Percentiles rank a stretch among this genome's conserved stretches.
Evolutionary conservation across 306 rosid genomes (phyloP).

Genomic region (Corylus americana): DNA sequence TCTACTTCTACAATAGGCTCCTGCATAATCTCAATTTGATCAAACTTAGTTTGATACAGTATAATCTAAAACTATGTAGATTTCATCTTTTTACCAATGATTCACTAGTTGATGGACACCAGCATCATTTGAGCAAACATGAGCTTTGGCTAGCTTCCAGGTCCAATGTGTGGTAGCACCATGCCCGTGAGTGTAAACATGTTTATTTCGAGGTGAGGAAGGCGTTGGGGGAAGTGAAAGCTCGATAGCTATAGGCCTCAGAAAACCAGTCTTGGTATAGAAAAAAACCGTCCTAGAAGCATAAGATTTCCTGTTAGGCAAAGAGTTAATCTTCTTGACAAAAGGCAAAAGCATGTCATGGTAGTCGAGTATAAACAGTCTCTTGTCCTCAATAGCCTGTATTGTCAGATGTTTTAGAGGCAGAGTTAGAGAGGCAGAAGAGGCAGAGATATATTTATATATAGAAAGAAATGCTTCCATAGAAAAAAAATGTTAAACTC

Average conservation of each 20-base stretch:
- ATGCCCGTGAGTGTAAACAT: constrained; percentile 75
- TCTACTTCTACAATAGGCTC: not conserved
- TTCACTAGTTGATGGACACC: constrained; percentile 94
- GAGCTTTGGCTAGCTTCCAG: constrained; percentile 98
- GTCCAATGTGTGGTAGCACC: constrained; percentile 84
- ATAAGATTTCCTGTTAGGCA: constrained; percentile 79
- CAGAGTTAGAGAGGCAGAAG: constrained; percentile 1
- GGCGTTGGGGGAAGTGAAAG: constrained; percentile 73
- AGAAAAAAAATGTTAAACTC: not conserved
- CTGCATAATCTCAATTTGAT: not conserved
- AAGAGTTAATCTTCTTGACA: constrained; percentile 71
- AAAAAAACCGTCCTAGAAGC: constrained; percentile 85
- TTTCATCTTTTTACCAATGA: constrained; percentile 65
- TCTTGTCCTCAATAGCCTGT: constrained; percentile 84
- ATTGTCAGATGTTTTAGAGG: constrained; percentile 15
- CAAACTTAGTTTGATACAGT: not conserved
- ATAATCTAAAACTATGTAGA: constrained; percentile 11
- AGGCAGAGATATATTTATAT: constrained; percentile 1
- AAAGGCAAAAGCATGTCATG: constrained; percentile 84
- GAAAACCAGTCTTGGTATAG: constrained; percentile 36
- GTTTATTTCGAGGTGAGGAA: constrained; percentile 49
- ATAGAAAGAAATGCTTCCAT: not conserved
- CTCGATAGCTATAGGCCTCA: constrained; percentile 82
- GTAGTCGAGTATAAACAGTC: constrained; percentile 79
- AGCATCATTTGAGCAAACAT: constrained; percentile 85